These are phyloP conservation scores for Colletotrichum tabaci DNA, from an alignment of 2,329 filamentous ascomycete species.

Conservation along the genomic window DNA sequence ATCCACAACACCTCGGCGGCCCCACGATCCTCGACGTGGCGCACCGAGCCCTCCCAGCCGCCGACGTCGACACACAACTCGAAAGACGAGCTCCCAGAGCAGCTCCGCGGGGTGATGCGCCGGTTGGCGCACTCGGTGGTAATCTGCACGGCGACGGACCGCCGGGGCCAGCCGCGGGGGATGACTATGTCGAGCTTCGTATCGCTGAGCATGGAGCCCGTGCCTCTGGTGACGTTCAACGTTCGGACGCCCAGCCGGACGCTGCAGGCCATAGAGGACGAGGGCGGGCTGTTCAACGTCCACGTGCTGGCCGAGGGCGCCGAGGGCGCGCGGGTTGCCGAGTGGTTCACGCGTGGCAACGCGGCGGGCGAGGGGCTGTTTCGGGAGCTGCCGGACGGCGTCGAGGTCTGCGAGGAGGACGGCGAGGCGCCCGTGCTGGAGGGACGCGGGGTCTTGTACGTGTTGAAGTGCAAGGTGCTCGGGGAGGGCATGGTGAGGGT, in stretches of 20 bases:
- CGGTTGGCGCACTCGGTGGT: conserved; percentile 69
- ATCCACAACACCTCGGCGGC: conserved; percentile 22
- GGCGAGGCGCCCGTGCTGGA: conserved; percentile 59
- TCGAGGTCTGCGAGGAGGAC: conserved; percentile 40
- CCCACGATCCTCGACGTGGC: conserved; percentile 47
- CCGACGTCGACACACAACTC: conserved; percentile 55
- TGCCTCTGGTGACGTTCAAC: conserved; percentile 70
- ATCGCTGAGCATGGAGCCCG: conserved; percentile 66
- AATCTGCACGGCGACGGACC: conserved; percentile 66
- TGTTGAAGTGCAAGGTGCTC: conserved; percentile 60
- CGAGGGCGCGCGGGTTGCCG: conserved; percentile 64
- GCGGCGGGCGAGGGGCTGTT: conserved; percentile 54
- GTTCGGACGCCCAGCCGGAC: conserved; percentile 70
- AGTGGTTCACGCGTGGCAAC: conserved; percentile 68
- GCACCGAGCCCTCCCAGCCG: conserved; percentile 48
- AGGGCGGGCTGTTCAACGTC: conserved; percentile 65
- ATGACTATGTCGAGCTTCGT: conserved; percentile 75
- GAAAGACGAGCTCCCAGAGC: conserved; percentile 51
- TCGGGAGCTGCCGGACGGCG: conserved; percentile 50
- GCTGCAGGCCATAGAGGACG: conserved; percentile 62
- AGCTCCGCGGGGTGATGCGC: conserved; percentile 68
- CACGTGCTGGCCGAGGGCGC: conserved; percentile 66
- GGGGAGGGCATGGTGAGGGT: conserved; percentile 63
- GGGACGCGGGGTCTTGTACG: conserved; percentile 68
- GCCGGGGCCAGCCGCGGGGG: conserved; percentile 55